Evolutionary conservation across 495 filamentous ascomycete genomes (phyloP), one percentile per base, ranked within the genome.

Genomic region (Xeromyces bisporus): DNA sequence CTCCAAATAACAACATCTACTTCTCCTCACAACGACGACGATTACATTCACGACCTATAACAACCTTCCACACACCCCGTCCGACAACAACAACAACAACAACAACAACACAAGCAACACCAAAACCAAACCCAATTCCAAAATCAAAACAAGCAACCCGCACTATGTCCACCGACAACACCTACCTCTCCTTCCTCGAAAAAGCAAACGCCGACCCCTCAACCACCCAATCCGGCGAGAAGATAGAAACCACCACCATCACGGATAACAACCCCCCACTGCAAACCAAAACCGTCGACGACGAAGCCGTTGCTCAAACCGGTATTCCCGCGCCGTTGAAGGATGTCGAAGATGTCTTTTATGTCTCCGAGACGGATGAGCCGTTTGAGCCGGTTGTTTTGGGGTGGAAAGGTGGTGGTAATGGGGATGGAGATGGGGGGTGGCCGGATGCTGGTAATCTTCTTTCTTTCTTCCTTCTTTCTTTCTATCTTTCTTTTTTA

Each of bases 291-390:
- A 55, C 71, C 15, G 59, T 67, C 3, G 58, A 75, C 35, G 20
- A 21, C 20, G 20, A 21, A 21, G 5, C 4, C 20, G n/a, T n/a
- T n/a, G 40, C 40, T 13, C 41, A 44, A 28, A 43, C 51, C 29
- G 40, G 44, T 9, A 56, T 86, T 27, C 82, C 82, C 0, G 43
- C 50, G 12, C 51, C 55, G 12, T 53, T 91, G 36, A 47, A 60
- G 38, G 54, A 60, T 2, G 56, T 72, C 17, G 20, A 9, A 9
- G 69, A 79, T 33, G 63, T 55, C 28, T 77, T 71, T 43, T 91
- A 87, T 50, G 49, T 68, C 3, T 84, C 76, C 32, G 84, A 93
- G 35, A 67, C 79, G 4, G 84, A 93, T 53, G 80, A 87, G 56
- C 77, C 77, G 21, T 93, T 86, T 50, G 74, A 75, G 47, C 68